Base-by-base conservation (phyloP, 1,284 basidiomycete genomes). In the Ganoderma lingzhi region DNA sequence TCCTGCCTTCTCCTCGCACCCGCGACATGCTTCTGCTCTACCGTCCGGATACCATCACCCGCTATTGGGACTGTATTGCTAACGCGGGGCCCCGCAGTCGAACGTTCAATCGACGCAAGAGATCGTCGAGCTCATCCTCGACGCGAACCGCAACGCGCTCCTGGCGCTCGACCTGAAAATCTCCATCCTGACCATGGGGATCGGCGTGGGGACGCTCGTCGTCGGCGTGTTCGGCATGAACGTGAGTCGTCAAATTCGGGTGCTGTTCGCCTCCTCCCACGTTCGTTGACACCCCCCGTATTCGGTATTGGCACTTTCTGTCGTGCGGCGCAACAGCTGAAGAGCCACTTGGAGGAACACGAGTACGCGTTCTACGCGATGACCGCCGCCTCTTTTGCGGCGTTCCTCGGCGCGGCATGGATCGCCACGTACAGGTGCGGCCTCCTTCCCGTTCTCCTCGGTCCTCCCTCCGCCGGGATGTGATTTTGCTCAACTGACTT, bases 181-280 rank as follows among this genome's bases (percentile, higher is more conserved):
- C 37, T 96, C 95, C n/a, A 99, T 99, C 72, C 90, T 90, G 35
- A 98, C 97, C 0, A 90, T 98, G 81, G 97, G 97, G 0, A 87
- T 99, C 68, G 96, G 95, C 14, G 88, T 90, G n/a, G 96, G 96
- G 0, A 96, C 97, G n/a, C 84, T 98, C 30, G 84, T 97, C 23
- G 96, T 96, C 53, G 96, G 97, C 3, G 77, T 98, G 12, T 98
- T 98, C 76, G 97, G 97, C 32, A 98, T 98, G 97, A 98, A 98
- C 80, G 93, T 96, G 77, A 79, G 92, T 84, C 19, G 35, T 80
- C 64, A 61, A 62, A 66, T 48, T 67, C 68, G 70, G 62, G 45
- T 70, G 41, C 51, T n/a, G 48, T 28, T 37, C 66, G 9, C 45
- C 19, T n/a, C 45, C 72, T 65, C 67, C 67, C 66, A 71, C 51